Percentiles rank a stretch among this genome's conserved stretches.
Evolutionary conservation across 495 filamentous ascomycete species (phyloP).

Genomic region (Aspergillus biplanus): DNA sequence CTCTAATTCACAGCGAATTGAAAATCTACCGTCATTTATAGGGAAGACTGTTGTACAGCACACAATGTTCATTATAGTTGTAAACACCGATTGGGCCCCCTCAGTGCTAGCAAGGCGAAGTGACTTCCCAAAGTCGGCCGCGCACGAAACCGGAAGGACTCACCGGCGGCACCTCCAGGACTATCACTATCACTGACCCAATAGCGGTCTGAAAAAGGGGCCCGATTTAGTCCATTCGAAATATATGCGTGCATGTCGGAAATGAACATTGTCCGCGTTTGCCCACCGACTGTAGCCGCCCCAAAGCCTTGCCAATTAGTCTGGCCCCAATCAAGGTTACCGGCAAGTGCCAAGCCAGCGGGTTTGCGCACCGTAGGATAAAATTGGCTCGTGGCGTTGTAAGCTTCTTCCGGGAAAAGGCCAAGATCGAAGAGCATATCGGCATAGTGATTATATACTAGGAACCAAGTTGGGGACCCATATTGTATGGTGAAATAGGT

Average conservation of each 20-base stretch:
- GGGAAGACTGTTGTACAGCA: not conserved
- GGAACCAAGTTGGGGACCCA: conserved; percentile 36
- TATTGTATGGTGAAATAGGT: conserved; percentile 47
- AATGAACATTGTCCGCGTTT: conserved; percentile 32
- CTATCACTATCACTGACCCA: conserved; percentile 33
- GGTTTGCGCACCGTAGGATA: conserved; percentile 35
- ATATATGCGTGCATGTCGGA: conserved; percentile 43
- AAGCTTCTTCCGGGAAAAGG: conserved; percentile 38
- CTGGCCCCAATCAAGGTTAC: conserved; percentile 39
- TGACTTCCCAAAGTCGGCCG: conserved; percentile 49
- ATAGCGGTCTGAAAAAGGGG: conserved; percentile 45
- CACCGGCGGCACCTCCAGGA: conserved; percentile 17
- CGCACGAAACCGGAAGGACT: conserved; percentile 35
- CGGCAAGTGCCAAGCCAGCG: conserved; percentile 40
- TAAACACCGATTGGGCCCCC: conserved; percentile 12
- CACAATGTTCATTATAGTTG: not conserved
- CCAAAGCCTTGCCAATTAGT: conserved; percentile 44
- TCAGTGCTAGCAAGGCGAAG: conserved; percentile 42
- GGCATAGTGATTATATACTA: conserved; percentile 44
- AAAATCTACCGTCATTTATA: too few relatives aligned
- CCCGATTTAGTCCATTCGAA: conserved; percentile 41
- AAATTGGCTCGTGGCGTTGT: conserved; percentile 37
- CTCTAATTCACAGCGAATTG: too few relatives aligned
- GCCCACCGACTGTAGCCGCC: conserved; percentile 31
- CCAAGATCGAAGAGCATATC: conserved; percentile 43